phyloP scores from a whole-genome alignment of 164 flowering plant species.

The Chimonanthus praecox region DNA sequence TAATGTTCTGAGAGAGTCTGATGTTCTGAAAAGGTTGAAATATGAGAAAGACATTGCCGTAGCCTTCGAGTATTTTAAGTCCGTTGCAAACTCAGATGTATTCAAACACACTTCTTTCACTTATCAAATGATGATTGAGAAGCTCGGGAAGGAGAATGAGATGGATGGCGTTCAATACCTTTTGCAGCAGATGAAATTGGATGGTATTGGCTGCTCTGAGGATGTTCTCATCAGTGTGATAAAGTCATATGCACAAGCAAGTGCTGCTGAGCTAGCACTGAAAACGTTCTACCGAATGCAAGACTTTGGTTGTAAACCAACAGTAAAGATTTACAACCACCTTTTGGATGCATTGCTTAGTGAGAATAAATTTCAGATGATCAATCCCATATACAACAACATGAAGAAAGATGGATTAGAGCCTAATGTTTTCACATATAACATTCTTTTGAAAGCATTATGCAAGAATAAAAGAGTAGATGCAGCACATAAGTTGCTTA shows the following conservation, averaged over 20 bases:
- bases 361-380: constrained; percentile 66
- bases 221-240: constrained; percentile 56
- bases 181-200: constrained; percentile 77
- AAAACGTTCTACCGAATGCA: constrained; percentile 64
- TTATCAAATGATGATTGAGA: constrained; percentile 58
- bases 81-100: constrained; percentile 35
- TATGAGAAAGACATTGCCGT: constrained; percentile 34
- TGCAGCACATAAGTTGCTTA: constrained; percentile 62
- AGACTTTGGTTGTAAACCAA: constrained; percentile 66
- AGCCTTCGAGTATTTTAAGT: constrained; percentile 63
- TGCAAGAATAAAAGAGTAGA: constrained; percentile 67
- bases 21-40: constrained; percentile 42
- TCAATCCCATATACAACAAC: constrained; percentile 50
- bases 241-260: constrained; percentile 34
- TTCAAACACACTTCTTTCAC: constrained; percentile 71
- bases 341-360: constrained; percentile 67
- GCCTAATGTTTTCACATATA: constrained; percentile 74
- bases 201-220: constrained; percentile 55
- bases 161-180: constrained; percentile 68
- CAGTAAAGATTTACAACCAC: constrained; percentile 75
- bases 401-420: constrained; percentile 80
- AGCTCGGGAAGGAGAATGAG: constrained; percentile 44
- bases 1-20: constrained; percentile 30
- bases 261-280: constrained; percentile 61
- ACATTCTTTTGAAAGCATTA: constrained; percentile 80